Percentiles rank a stretch among this genome's conserved stretches.
phyloP scores from a whole-genome alignment of 345 rosid genomes.

The Capsella bursapastoris region DNA sequence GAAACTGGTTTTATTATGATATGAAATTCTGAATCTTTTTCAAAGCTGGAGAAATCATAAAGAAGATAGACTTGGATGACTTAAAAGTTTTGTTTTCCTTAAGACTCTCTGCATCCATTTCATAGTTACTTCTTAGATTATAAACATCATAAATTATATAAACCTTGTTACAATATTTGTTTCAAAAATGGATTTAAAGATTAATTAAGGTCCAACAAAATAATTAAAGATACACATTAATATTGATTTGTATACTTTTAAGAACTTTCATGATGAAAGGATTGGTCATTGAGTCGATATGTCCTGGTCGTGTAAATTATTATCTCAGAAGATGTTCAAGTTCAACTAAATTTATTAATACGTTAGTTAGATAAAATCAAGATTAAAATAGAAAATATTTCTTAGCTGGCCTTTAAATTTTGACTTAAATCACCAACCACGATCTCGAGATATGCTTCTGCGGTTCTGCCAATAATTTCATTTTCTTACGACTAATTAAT shows the following conservation, averaged over 20 bases:
- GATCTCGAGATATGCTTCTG: background rate
- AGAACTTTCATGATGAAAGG: no score
- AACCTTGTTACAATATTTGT: no score
- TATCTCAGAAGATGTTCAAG: background rate
- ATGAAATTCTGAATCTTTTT: background rate
- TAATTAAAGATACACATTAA: no score
- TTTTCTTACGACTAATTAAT: background rate
- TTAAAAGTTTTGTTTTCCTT: background rate
- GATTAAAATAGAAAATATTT: background rate
- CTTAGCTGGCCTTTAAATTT: background rate
- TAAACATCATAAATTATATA: no score
- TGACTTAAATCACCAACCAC: slow-evolving; percentile 1
- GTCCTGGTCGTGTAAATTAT: no score
- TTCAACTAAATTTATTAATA: background rate
- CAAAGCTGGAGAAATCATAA: background rate
- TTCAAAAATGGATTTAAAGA: no score
- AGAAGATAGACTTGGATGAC: background rate
- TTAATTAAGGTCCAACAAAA: no score
- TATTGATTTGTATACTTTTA: no score
- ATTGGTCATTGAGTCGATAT: no score
- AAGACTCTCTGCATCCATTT: background rate
- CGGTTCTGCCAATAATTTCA: background rate
- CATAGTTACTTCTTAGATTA: no score
- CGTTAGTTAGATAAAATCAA: background rate
- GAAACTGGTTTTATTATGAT: background rate